Base-by-base conservation (phyloP, 441 rosid genomes). In the Populus trichocarpa region DNA sequence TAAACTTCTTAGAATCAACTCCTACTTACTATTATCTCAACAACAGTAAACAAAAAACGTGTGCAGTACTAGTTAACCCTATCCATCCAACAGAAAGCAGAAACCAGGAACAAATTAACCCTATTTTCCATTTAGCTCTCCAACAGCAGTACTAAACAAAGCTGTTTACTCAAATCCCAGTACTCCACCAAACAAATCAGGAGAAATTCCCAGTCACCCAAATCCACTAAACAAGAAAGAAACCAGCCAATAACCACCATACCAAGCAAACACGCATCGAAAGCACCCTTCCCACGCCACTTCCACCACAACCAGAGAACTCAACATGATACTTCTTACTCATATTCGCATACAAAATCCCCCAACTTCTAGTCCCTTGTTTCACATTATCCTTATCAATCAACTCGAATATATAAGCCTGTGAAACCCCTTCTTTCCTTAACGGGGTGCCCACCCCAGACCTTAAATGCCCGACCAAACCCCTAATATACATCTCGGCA, bases 361-460 rank as follows among this genome's bases (percentile, higher is more conserved):
- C 98, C 99, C 99, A 93, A 68, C 81, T 85, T 71, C 86, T 75
- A 22, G 57, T 40, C 69, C 89, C 90, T 13, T 75, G 70, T 69
- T 69, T 75, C 83, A 75, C 83, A 23, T 20, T 81, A 6, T 90
- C 90, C 76, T 77, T 84, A 71, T 91, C 99, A 32, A 84, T 78
- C 78, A 93, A 84, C 83, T 95, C 98, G 67, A 87, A 93, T 16
- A 95, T 82, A 75, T 90, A 95, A 10, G 82, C 87, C 86, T 91
- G 91, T 0, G 87, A 78, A 0, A 89, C 87, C 35, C 97, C 99
- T 78, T 88, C 97, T 83, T 81, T 92, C 86, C 92, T 90, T 87
- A 93, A 70, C 0, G 96, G 97, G 25, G 97, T 90, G 0, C 99
- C 99, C 6, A 23, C 40, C 5, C 95, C 97, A 6, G 95, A 85